Conservation (phyloP, 768 basidiomycete species). For the Hypholoma sublateritium region DNA sequence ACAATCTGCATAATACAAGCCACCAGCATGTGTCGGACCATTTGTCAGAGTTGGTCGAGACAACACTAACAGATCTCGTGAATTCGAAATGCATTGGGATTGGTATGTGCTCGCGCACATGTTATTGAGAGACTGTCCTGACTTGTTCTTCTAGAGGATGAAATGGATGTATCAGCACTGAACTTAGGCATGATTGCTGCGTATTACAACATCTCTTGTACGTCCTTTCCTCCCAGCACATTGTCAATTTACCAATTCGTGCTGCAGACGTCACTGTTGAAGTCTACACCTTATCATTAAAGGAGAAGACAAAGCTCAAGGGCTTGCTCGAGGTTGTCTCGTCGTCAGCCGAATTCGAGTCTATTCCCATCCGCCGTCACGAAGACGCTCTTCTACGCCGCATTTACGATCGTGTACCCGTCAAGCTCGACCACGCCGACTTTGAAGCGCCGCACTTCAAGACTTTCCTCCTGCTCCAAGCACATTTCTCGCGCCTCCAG, state of each 20-base stretch:
- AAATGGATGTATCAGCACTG: conserved; percentile 89
- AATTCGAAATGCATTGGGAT: conserved; percentile 95
- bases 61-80: conserved; percentile 85
- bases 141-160: conserved; percentile 59
- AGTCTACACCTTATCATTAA: conserved; percentile 93
- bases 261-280: conserved; percentile 88
- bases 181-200: conserved; percentile 99
- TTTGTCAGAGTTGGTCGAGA: conserved; percentile 94
- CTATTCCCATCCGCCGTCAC: conserved; percentile 91
- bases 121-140: not conserved
- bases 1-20: conserved; percentile 91
- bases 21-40: conserved; percentile 96
- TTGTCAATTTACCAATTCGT: not conserved
- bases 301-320: conserved; percentile 95
- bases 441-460: conserved; percentile 98
- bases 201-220: conserved; percentile 91
- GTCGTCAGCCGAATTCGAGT: conserved; percentile 95
- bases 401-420: conserved; percentile 95
- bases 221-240: conserved; percentile 25
- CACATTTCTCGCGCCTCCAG: conserved; percentile 92
- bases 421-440: conserved; percentile 81
- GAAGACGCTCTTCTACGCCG: conserved; percentile 83
- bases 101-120: conserved; percentile 40
- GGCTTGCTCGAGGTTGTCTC: conserved; percentile 96
- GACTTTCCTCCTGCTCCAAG: conserved; percentile 94